Evolutionary conservation across 2,329 filamentous ascomycete species (phyloP), one percentile per base, ranked within the genome.

Genomic region (Penicillium sp.): DNA sequence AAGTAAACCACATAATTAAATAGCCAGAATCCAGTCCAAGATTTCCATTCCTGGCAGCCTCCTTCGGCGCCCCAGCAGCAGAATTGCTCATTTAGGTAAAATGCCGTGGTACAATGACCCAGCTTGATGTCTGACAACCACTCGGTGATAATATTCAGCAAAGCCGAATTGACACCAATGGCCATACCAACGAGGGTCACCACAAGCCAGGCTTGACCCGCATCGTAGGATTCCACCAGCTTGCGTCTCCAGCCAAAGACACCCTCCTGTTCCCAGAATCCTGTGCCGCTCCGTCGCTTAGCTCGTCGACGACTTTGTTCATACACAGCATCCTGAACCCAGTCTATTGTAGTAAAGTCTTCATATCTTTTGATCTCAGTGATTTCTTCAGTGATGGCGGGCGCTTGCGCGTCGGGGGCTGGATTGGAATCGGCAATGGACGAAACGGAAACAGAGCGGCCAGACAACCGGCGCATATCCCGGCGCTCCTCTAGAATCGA

Each of bases 361-460:
- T 96, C 94, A 77, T 99, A 99, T 77, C 93, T 85, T 78, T 97
- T 97, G 72, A 99, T 97, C 79, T 97, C 89, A 25, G 89, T 92
- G 70, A 99, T 96, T 77, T 99, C 94, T 70, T 97, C 92, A 58
- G 92, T 89, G 63, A 96, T 90, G 59, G 88, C 85, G 58, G 87
- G 84, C 67, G 89, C 85, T 31, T 71, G 67, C 43, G 63, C 53
- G 82, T 62, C 85, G 86, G 71, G 77, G 79, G 70, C 67, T 50
- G 60, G 88, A 79, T 58, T 86, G 87, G 41, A 82, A 75, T 68
- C 83, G 80, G 45, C 37, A n/a, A 67, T 68, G 63, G 66, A 69
- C 53, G 80, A 76, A 56, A 48, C 45, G 14, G 79, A 76, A 54
- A 79, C 73, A 54, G 81, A 79, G 71, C 82, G 81, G 57, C 85